These are phyloP conservation scores for Trichoderma endophyticum DNA, from an alignment of 2,329 filamentous ascomycete genomes.

Conservation along the genomic window DNA sequence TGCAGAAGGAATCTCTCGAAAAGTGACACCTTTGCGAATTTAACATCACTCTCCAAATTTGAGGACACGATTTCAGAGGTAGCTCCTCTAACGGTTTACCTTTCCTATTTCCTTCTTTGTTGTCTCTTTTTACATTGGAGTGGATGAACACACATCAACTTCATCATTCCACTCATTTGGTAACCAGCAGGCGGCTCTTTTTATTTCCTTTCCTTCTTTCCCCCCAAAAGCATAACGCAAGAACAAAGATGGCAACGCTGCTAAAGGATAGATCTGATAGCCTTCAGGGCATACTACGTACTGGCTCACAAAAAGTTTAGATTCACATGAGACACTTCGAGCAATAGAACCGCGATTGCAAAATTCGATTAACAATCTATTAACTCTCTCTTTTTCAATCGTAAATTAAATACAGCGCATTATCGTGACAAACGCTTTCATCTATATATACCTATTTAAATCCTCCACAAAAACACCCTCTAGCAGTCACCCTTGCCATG, in stretches of 20 bases:
- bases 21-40: not conserved
- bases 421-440: not conserved
- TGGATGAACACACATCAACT: not conserved
- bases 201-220: not conserved
- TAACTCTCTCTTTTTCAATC: no score
- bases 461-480: slow-evolving; percentile 1
- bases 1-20: not conserved
- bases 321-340: not conserved
- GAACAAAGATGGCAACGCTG: not conserved
- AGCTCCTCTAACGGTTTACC: not conserved
- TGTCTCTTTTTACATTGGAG: not conserved
- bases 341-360: not conserved
- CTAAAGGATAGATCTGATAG: not conserved
- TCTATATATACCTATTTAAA: not conserved
- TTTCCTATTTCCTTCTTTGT: not conserved
- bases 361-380: not conserved
- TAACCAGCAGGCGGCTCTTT: not conserved
- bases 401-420: not conserved
- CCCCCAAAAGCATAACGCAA: not conserved
- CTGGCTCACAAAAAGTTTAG: not conserved
- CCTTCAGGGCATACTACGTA: not conserved
- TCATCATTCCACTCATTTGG: not conserved
- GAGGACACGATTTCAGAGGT: no score
- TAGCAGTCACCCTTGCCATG: slow-evolving; percentile 23
- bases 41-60: not conserved